These are phyloP conservation scores for Paxillus ammoniavirescens DNA, from an alignment of 768 basidiomycete genomes.

Conservation along the genomic window DNA sequence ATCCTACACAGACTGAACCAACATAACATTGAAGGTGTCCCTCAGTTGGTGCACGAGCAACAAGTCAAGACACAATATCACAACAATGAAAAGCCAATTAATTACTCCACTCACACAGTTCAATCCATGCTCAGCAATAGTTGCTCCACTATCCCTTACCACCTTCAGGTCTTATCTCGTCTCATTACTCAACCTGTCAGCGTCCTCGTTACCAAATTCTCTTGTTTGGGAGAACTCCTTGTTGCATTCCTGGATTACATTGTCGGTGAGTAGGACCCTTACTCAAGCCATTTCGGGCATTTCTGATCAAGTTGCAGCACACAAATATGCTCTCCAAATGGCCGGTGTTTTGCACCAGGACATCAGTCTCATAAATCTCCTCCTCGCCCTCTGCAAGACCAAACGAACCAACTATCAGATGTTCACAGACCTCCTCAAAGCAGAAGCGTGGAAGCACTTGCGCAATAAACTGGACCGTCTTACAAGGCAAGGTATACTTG, in stretches of 20 bases:
- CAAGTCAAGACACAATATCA: background rate
- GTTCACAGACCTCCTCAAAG: no score
- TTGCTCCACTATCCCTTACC: background rate
- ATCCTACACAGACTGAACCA: slow-evolving; percentile 5
- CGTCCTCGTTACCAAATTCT: background rate
- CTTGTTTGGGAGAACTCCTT: slow-evolving; percentile 1
- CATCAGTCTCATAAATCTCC: slow-evolving; percentile 5
- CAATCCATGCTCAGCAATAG: background rate
- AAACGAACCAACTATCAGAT: background rate
- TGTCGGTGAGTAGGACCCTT: background rate
- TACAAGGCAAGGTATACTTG: background rate
- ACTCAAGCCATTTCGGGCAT: background rate
- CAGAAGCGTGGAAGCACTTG: background rate
- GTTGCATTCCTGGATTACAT: slow-evolving; percentile 3
- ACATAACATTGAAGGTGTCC: background rate
- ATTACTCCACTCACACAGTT: background rate
- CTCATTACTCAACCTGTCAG: background rate
- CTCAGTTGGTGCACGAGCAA: background rate
- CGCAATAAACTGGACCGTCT: background rate
- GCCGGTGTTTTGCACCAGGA: slow-evolving; percentile 3
- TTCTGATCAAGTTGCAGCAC: background rate
- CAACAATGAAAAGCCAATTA: background rate
- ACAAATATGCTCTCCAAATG: background rate
- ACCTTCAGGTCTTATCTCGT: background rate
- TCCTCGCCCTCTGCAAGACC: background rate